phyloP scores from a whole-genome alignment of 1,284 basidiomycete species.

The Agaricales sp. region DNA sequence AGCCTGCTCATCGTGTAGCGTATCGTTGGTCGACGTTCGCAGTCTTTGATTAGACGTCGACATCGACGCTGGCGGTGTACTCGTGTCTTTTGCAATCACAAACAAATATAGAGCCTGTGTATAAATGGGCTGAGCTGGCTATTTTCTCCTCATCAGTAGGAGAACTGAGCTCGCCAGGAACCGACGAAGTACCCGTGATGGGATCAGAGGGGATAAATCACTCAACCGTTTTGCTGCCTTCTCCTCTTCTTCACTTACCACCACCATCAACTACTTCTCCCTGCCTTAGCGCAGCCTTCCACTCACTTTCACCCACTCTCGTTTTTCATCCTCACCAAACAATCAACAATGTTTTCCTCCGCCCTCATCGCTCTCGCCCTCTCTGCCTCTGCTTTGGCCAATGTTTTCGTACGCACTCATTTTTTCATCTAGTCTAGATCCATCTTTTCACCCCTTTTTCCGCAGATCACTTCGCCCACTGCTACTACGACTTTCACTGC shows the following conservation, averaged over 20 bases:
- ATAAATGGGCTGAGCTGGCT: too few species aligned
- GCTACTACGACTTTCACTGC: slow-evolving; percentile 41
- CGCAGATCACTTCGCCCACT: slow-evolving; percentile 53
- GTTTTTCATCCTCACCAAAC: slow-evolving; percentile 17
- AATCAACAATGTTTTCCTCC: slow-evolving; percentile 38
- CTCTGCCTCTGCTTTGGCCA: slow-evolving; percentile 43
- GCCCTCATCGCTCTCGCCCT: slow-evolving; percentile 42
- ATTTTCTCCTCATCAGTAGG: too few species aligned
- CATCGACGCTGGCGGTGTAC: too few species aligned
- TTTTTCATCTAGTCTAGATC: not conserved
- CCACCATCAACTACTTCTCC: too few species aligned
- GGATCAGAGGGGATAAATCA: too few species aligned
- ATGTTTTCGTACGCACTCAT: slow-evolving; percentile 40
- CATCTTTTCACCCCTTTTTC: slow-evolving; percentile 2
- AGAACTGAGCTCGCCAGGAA: too few species aligned
- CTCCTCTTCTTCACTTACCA: not conserved
- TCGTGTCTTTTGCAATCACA: too few species aligned
- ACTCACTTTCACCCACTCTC: slow-evolving; percentile 17
- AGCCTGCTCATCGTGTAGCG: too few species aligned
- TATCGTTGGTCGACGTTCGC: too few species aligned
- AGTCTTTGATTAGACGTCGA: too few species aligned
- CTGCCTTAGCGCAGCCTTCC: not conserved
- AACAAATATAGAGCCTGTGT: too few species aligned
- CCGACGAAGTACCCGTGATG: too few species aligned
- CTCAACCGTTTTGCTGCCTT: not conserved